Conservation (phyloP, 75 land plant genomes). For the Sequoia sempervirens region DNA sequence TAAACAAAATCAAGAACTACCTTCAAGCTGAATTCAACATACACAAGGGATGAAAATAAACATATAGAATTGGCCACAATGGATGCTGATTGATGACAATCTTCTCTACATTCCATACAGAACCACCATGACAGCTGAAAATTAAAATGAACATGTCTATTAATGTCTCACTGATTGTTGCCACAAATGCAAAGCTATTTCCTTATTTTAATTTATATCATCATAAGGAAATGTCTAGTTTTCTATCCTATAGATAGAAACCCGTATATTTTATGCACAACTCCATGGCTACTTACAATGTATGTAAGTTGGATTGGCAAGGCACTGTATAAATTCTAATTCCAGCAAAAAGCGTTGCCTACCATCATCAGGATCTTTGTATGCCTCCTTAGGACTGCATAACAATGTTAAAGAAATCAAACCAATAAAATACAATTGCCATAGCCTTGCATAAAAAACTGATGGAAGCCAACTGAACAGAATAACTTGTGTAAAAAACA, state of each 20-base stretch:
- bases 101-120: background rate
- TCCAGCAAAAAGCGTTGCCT: slow-evolving; percentile 80
- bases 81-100: background rate
- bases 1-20: background rate
- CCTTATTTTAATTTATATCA: background rate
- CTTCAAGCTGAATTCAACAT: background rate
- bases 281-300: slow-evolving; percentile 47
- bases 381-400: slow-evolving; percentile 18
- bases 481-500: background rate
- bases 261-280: background rate
- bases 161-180: background rate
- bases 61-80: background rate
- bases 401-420: background rate
- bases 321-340: slow-evolving; percentile 84
- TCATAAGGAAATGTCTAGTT: background rate
- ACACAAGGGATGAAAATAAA: background rate
- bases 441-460: background rate
- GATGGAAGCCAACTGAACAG: background rate
- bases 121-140: slow-evolving; percentile 7
- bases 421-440: background rate
- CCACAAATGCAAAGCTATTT: background rate
- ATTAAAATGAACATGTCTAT: slow-evolving; percentile 4
- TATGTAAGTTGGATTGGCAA: slow-evolving; percentile 90
- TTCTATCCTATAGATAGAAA: background rate
- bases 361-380: slow-evolving; percentile 85